phyloP scores from a whole-genome alignment of 306 rosid species.

The Sicyos edulis region DNA sequence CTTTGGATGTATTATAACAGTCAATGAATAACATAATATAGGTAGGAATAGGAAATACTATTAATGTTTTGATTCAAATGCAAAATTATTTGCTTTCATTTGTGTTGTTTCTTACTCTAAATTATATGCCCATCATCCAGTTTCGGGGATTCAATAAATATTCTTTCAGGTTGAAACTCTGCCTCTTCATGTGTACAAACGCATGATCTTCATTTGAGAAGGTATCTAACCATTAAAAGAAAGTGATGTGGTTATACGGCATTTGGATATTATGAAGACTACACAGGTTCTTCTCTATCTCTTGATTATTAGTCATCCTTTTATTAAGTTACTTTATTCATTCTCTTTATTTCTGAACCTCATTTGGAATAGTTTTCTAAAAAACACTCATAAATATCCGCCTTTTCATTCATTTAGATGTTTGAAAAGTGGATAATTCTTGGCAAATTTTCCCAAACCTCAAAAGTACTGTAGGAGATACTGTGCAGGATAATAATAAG shows the following conservation, averaged over 20 bases:
- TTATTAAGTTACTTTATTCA: neutral
- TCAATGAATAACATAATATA: neutral
- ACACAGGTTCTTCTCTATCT: slow-evolving; percentile 26
- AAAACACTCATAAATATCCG: neutral
- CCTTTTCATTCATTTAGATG: neutral
- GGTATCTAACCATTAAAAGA: slow-evolving; percentile 3
- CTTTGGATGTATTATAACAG: neutral
- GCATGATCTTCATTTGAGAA: neutral
- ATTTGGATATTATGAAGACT: slow-evolving; percentile 48
- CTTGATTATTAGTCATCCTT: neutral
- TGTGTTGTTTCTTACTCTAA: neutral
- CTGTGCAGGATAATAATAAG: neutral
- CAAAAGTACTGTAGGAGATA: slow-evolving; percentile 7
- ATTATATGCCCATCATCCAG: neutral
- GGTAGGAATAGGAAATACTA: neutral
- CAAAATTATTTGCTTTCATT: neutral
- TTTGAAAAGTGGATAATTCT: slow-evolving; percentile 2
- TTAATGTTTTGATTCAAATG: neutral
- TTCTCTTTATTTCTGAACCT: neutral
- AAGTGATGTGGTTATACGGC: slow-evolving; percentile 35
- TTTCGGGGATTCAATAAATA: neutral
- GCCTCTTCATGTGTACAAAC: neutral
- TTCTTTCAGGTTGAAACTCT: neutral
- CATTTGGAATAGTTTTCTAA: too few relatives aligned
- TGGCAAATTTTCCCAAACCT: neutral